phyloP scores from a whole-genome alignment of 2,329 filamentous ascomycete genomes.

The Colletotrichum theobromicola region DNA sequence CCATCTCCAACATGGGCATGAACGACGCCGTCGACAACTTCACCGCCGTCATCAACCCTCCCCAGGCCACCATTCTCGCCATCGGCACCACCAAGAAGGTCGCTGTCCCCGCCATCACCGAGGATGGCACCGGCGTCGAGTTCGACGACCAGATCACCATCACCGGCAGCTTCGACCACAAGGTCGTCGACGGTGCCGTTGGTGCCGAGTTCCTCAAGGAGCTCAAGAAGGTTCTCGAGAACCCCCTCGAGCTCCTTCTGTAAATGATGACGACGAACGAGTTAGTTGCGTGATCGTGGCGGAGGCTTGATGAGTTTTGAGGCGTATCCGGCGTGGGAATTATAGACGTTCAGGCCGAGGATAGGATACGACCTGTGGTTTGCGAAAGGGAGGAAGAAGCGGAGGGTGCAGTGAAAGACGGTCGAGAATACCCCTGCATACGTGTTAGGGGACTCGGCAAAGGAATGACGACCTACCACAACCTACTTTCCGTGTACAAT shows the following conservation, averaged over 20 bases:
- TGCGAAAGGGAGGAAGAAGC: constrained; percentile 13
- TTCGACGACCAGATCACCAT: constrained; percentile 98
- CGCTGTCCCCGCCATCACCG: constrained; percentile 72
- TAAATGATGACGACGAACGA: constrained; percentile 49
- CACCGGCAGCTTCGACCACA: constrained; percentile 97
- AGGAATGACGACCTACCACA: constrained; percentile 28
- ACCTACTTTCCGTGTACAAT: constrained; percentile 45
- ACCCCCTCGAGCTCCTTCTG: constrained; percentile 92
- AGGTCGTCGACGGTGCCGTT: constrained; percentile 95
- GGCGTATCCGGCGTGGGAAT: constrained; percentile 14
- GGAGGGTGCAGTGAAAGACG: constrained; percentile 13
- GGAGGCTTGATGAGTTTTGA: constrained; percentile 14
- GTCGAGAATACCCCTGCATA: constrained; percentile 11
- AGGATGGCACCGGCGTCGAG: constrained; percentile 79
- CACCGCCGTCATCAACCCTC: constrained; percentile 98
- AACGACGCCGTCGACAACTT: constrained; percentile 96
- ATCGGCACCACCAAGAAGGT: constrained; percentile 97
- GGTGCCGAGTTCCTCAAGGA: constrained; percentile 97
- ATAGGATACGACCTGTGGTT: constrained; percentile 12
- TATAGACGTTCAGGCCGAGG: constrained; percentile 14
- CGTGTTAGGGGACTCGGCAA: neutral
- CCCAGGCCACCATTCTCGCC: constrained; percentile 93
- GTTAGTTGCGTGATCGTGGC: neutral
- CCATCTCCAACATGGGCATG: constrained; percentile 99
- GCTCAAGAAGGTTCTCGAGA: constrained; percentile 97